Evolutionary conservation across 139 green algal genomes (phyloP).

Genomic region (Chlamydomonas incerta): DNA sequence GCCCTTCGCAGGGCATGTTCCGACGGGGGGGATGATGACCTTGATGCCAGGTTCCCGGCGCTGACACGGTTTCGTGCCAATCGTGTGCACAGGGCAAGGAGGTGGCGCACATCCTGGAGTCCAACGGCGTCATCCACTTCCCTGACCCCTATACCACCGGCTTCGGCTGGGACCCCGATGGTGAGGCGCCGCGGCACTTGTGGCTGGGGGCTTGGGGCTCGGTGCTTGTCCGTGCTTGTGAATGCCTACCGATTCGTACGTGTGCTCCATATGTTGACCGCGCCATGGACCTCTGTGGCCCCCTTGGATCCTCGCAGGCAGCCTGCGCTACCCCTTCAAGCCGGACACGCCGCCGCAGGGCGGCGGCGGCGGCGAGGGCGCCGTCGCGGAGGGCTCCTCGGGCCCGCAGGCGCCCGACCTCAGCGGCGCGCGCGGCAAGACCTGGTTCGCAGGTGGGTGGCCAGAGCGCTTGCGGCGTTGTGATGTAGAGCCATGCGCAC

Average conservation of each 20-base stretch:
- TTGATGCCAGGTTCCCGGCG: too few species aligned
- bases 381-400: neutral
- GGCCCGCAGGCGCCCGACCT: neutral
- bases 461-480: too few species aligned
- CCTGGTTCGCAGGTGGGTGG: constrained; percentile 56
- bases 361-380: neutral
- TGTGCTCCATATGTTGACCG: too few species aligned
- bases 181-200: neutral
- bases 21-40: too few species aligned
- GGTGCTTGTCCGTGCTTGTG: neutral
- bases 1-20: too few species aligned
- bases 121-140: constrained; percentile 69
- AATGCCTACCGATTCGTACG: too few species aligned
- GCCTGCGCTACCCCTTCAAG: constrained; percentile 64
- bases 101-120: constrained; percentile 64
- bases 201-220: too few species aligned
- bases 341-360: neutral
- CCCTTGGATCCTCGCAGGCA: constrained; percentile 41
- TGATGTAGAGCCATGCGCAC: too few species aligned
- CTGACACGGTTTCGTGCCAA: neutral
- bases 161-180: constrained; percentile 55
- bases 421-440: constrained; percentile 47
- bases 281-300: too few species aligned
- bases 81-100: constrained; percentile 48
- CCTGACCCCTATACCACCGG: constrained; percentile 54